Evolutionary conservation across 306 rosid species (phyloP), one percentile per base, ranked within the genome.

Genomic region (Purshia tridentata): DNA sequence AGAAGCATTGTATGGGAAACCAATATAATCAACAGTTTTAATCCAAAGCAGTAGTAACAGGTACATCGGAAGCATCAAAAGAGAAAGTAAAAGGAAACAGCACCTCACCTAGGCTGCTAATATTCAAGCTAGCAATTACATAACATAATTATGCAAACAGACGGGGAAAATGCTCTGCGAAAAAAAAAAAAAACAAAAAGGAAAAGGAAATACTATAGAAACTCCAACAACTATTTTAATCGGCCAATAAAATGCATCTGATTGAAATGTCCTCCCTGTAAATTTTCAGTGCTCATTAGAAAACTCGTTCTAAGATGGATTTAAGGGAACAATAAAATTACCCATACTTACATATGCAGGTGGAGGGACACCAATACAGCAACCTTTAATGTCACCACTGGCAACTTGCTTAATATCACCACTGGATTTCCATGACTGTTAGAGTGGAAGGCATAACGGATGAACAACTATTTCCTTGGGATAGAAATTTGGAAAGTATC

Each of bases 31-130:
- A 58, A 72, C 41, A 66, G 9, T 29, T 64, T 50, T 55, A 81
- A 53, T 67, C 9, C 50, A 45, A 73, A 52, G 73, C 10, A 75
- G 45, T 46, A 69, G 56, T 47, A 55, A 69, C 48, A 70, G 39
- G 72, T 72, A 12, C 48, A 47, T 55, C 44, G 49, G 63, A 73
- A 67, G 66, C 83, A 67, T 15, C 61, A 3, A 14, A 44, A 41
- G 44, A 64, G 56, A 22, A 20, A 53, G 22, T 23, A 15, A 19
- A n/a, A 39, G 53, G 51, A 48, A 65, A 77, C 67, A 72, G 64
- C 1, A 41, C 53, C 65, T 54, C 70, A 88, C 93, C 98, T 87
- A 8, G 67, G 67, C 48, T 61, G 67, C 67, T 47, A 10, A 62
- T 61, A 45, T 39, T 15, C 66, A 39, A 39, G 66, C 47, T 16